phyloP scores from a whole-genome alignment of 108 stramenopile genomes.

The Nitzschia palea region DNA sequence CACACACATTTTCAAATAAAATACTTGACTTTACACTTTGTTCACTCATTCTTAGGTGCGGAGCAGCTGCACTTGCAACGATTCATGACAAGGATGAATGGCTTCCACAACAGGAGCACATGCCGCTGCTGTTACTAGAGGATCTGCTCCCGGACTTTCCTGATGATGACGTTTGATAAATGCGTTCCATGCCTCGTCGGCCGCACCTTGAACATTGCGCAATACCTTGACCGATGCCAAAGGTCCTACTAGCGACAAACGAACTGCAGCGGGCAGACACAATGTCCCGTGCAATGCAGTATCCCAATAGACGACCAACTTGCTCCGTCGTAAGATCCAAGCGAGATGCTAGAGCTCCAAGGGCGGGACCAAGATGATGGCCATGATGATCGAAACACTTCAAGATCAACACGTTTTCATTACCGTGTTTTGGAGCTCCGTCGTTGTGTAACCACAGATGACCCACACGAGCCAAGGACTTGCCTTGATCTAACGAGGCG shows the following conservation, averaged over 20 bases:
- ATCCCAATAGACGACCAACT: constrained; percentile 60
- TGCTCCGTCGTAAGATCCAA: constrained; percentile 40
- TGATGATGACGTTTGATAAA: neutral
- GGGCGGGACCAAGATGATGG: constrained; percentile 59
- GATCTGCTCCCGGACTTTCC: no score
- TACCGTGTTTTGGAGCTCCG: no score
- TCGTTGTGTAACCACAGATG: constrained; percentile 41
- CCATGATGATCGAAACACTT: constrained; percentile 5
- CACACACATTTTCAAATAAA: no score
- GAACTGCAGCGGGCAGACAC: constrained; percentile 82
- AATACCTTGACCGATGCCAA: constrained; percentile 58
- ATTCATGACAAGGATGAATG: constrained; percentile 75
- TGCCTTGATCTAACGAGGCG: constrained; percentile 80
- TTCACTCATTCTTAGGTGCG: no score
- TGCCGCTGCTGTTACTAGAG: constrained; percentile 25
- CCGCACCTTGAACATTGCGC: constrained; percentile 46
- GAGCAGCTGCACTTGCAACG: constrained; percentile 67
- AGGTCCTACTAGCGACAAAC: constrained; percentile 78
- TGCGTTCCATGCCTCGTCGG: constrained; percentile 49
- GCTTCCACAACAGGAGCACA: constrained; percentile 67
- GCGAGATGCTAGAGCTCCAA: constrained; percentile 50
- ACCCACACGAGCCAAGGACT: constrained; percentile 67
- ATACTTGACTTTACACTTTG: no score
- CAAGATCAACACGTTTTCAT: neutral
- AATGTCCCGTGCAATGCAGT: constrained; percentile 74